Conservation (phyloP, 495 filamentous ascomycete species). For the Neurospora tetrasperma region DNA sequence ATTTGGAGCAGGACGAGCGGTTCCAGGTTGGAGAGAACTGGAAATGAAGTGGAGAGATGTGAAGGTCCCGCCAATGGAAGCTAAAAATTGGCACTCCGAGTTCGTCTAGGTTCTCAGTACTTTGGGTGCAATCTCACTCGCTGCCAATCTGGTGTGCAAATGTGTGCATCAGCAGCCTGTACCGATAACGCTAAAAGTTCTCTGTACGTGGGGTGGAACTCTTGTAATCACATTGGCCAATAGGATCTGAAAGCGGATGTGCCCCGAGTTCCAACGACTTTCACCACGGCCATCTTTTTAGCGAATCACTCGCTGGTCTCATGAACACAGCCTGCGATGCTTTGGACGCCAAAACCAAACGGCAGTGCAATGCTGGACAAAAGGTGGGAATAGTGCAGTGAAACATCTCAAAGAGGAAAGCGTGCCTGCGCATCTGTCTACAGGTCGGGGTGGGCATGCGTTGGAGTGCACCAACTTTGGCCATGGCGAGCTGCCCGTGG, state of each 20-base stretch:
- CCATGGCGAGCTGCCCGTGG: not conserved
- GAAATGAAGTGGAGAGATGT: not conserved
- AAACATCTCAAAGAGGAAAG: constrained; percentile 14
- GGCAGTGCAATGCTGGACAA: not conserved
- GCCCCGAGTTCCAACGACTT: not conserved
- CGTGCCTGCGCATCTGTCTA: constrained; percentile 17
- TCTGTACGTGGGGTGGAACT: not conserved
- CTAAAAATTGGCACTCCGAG: not conserved
- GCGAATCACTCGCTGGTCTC: not conserved
- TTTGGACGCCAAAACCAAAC: not conserved
- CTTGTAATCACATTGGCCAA: not conserved
- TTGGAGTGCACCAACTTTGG: constrained; percentile 2
- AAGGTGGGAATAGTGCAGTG: not conserved
- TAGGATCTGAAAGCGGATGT: not conserved
- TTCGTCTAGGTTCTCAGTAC: not conserved
- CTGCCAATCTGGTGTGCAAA: not conserved
- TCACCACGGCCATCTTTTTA: not conserved
- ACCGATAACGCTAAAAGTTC: not conserved
- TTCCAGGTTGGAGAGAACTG: not conserved
- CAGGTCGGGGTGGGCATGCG: not conserved
- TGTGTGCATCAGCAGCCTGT: not conserved
- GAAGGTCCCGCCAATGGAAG: not conserved
- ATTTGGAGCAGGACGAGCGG: not conserved
- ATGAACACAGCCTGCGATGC: not conserved
- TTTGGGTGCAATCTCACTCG: not conserved